Percentiles rank a stretch among this genome's conserved stretches.
These are phyloP conservation scores for Isoetes engelmannii DNA, from an alignment of 83 land plant genomes.

Conservation along the genomic window DNA sequence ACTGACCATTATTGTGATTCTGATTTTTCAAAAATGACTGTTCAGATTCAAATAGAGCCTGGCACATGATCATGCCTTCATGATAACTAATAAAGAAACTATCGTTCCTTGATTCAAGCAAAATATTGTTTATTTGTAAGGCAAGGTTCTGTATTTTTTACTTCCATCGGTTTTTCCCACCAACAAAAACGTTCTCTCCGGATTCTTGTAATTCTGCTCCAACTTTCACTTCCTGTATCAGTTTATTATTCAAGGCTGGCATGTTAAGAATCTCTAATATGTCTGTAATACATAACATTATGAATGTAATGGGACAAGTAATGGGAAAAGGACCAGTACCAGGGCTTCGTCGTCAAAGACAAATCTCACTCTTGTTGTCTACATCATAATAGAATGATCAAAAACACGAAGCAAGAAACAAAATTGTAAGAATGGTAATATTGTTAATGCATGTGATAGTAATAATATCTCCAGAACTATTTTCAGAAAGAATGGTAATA, in stretches of 20 bases:
- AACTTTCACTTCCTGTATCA: slow-evolving; percentile 74
- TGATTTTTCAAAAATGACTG: too few species aligned
- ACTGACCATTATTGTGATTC: too few species aligned
- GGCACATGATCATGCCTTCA: too few species aligned
- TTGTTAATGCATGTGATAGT: too few species aligned
- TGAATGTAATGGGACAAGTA: background rate
- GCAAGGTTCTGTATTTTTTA: slow-evolving; percentile 22
- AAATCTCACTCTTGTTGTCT: slow-evolving; percentile 82
- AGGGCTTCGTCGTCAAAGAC: slow-evolving; percentile 85
- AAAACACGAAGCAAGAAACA: background rate
- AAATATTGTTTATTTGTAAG: too few species aligned
- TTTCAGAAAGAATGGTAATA: too few species aligned
- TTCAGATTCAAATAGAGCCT: too few species aligned
- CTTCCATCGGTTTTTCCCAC: slow-evolving; percentile 95
- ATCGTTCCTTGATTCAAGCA: too few species aligned
- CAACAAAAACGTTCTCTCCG: slow-evolving; percentile 85
- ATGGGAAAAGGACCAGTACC: slow-evolving; percentile 33
- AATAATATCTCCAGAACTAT: too few species aligned
- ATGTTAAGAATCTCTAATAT: slow-evolving; percentile 3
- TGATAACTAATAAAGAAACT: too few species aligned
- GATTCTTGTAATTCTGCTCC: slow-evolving; percentile 74
- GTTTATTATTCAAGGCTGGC: background rate
- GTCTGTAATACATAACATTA: background rate
- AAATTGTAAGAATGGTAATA: background rate
- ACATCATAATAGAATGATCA: slow-evolving; percentile 20